Percentiles rank a stretch among this genome's conserved stretches.
These are phyloP conservation scores for Suillus paluster DNA, from an alignment of 768 basidiomycete species.

Conservation along the genomic window DNA sequence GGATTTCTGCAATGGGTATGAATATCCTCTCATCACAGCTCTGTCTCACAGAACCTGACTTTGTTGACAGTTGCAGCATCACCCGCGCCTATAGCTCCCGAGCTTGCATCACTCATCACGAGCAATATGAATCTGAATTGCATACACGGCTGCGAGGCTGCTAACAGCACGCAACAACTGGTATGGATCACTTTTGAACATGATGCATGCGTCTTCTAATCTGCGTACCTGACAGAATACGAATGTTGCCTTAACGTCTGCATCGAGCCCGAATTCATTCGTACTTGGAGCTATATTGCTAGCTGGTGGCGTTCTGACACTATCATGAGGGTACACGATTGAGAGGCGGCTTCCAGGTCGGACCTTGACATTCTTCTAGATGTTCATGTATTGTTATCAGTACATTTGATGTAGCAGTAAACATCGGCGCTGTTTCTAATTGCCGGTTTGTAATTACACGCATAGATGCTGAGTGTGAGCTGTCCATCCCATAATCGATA, in stretches of 20 bases:
- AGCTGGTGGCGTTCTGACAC: slow-evolving; percentile 23
- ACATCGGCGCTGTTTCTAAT: neutral
- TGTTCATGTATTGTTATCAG: neutral
- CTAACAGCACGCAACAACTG: slow-evolving; percentile 24
- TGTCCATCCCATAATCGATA: too few species aligned
- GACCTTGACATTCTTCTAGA: neutral
- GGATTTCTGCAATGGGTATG: slow-evolving; percentile 25
- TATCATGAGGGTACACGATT: slow-evolving; percentile 11
- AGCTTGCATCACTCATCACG: slow-evolving; percentile 17
- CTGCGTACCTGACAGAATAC: slow-evolving; percentile 15
- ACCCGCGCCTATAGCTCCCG: slow-evolving; percentile 29
- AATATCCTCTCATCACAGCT: neutral
- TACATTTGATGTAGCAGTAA: neutral
- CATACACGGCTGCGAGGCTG: slow-evolving; percentile 23
- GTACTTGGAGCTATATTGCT: slow-evolving; percentile 25
- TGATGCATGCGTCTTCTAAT: neutral
- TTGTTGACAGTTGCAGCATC: slow-evolving; percentile 23
- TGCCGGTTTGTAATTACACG: neutral
- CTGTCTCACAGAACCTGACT: neutral
- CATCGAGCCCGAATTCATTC: slow-evolving; percentile 21
- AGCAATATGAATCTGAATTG: slow-evolving; percentile 32
- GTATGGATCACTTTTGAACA: slow-evolving; percentile 14
- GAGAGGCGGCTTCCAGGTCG: neutral
- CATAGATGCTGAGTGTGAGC: neutral
- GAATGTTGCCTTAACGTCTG: slow-evolving; percentile 25